A percentile compares a stretch with the other conserved stretches of the same genome.
Conservation (phyloP, 2,329 filamentous ascomycete species). For the Xylaria sp. region DNA sequence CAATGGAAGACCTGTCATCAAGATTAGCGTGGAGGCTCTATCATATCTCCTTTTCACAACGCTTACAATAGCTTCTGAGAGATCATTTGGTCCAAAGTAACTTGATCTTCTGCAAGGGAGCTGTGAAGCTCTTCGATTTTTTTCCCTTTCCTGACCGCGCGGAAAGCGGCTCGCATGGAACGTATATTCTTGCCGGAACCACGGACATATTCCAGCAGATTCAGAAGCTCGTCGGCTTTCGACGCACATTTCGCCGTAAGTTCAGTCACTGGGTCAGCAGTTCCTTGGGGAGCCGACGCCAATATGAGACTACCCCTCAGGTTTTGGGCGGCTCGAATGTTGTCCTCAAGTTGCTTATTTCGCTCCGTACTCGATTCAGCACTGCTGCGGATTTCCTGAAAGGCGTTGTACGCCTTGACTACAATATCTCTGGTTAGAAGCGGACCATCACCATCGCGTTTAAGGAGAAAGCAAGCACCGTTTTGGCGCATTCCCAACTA, state of each 20-base stretch:
- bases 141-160: background rate
- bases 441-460: background rate
- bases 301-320: slow-evolving; percentile 8
- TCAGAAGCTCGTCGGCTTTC: background rate
- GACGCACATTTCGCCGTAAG: background rate
- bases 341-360: slow-evolving; percentile 29
- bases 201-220: background rate
- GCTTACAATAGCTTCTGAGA: background rate
- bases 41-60: background rate
- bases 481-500: background rate
- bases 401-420: slow-evolving; percentile 26
- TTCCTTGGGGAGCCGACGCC: background rate
- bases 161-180: background rate
- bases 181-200: background rate
- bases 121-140: background rate
- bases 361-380: slow-evolving; percentile 18
- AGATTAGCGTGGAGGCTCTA: background rate
- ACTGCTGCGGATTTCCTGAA: slow-evolving; percentile 24
- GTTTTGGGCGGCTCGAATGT: slow-evolving; percentile 7
- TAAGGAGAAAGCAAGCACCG: background rate
- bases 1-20: background rate
- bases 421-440: background rate
- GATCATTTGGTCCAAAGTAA: background rate
- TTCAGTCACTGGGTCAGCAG: background rate
- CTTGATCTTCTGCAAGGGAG: background rate